Base-by-base conservation (phyloP, 768 basidiomycete genomes). In the Grammothele lineata region DNA sequence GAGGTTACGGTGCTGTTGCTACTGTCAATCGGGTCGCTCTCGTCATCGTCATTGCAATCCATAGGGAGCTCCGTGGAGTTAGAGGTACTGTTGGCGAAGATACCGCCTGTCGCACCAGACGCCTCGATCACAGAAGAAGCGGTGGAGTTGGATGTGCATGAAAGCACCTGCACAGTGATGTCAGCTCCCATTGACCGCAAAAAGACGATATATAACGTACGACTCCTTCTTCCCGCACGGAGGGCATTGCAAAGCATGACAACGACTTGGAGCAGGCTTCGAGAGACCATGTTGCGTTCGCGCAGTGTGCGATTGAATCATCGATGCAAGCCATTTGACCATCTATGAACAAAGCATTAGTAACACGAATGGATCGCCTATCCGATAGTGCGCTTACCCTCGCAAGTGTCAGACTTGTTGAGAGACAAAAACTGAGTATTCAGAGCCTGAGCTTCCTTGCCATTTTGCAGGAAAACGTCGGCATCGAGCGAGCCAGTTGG, bases 161-260 rank as follows among this genome's bases (percentile, higher is more conserved):
- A 63, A n/a, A 82, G 48, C 25, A 61, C 59, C 78, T 81, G 46
- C 8, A n/a, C 1, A 32, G 1, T 30, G 11, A 22, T 10, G 18
- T 30, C 15, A 26, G 41, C 15, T 21, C 45, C 5, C 9, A 23
- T 18, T 14, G 40, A 26, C 2, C 34, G 24, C n/a, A 22, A 9
- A 15, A 21, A 34, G 5, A 35, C 3, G 3, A 25, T 12, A 27
- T 21, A 21, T 21, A 48, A 61, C 75, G 41, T 54, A 82, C 80
- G 1, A 71, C 71, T 45, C 81, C 81, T 6, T 61, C 47, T 26
- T 62, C 55, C 4, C 57, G 65, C 14, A 73, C 47, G 6, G 69
- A 66, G 0, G 81, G 81, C 22, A 83, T 50, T 12, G 76, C 79
- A 50, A 80, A 80, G 60, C 81, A 83, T 4, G 58, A 51, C 27